Evolutionary conservation across 1,284 basidiomycete genomes (phyloP), one percentile per base, ranked within the genome.

Genomic region (Pseudozyma hubeiensis): DNA sequence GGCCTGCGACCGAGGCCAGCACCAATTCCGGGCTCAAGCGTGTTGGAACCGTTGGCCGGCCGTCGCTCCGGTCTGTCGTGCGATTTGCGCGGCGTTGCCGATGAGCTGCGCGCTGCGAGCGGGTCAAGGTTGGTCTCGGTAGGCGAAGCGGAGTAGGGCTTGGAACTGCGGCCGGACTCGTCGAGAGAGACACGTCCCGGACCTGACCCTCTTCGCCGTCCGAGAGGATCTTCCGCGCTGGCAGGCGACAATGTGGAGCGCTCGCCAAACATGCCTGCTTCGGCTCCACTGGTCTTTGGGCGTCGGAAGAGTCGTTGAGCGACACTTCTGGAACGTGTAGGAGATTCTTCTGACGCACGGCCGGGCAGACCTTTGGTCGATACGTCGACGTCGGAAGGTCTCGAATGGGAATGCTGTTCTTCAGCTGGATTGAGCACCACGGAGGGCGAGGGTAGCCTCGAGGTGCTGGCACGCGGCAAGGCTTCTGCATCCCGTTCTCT

Each of bases 281-380:
- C 55, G 2, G 54, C 59, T 40, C 54, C 62, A 30, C 65, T 63
- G 35, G 71, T 74, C 41, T 65, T 61, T 2, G 71, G 71, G n/a
- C 71, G 62, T 19, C 65, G 61, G 17, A 57, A 30, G 24, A 56
- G 40, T 7, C 65, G 65, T 17, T 54, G 49, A 19, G 46, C 40
- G 14, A 62, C 31, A 49, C 64, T 68, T 7, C 41, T 56, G 19
- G 70, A 44, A 40, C 51, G 51, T 16, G 50, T 17, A 3, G 53
- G 37, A 11, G 35, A 47, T 19, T 30, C 40, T n/a, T 57, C 58
- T 6, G 39, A 37, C 10, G 58, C 46, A 24, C 29, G 17, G 5
- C 40, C 43, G 17, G 17, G 19, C 29, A 41, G 17, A 35, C 7
- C 52, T 39, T 48, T 53, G 44, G 16, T 24, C 6, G 51, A 13